Conservation (phyloP, 2,329 filamentous ascomycete species). For the Akanthomyces muscarius region DNA sequence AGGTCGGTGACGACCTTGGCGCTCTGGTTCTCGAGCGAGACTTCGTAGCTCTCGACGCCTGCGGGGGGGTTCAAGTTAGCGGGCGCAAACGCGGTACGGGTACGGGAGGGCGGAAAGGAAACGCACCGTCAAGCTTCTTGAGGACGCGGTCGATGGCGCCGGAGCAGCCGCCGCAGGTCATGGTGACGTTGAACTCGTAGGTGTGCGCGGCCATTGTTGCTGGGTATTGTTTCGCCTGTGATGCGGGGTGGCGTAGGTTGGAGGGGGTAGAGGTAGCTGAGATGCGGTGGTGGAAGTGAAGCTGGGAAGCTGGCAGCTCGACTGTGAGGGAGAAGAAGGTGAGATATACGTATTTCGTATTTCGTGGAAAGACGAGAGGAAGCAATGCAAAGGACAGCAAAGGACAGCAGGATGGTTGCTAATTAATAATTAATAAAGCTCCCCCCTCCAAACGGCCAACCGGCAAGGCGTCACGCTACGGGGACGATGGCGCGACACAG, state of each 20-base stretch:
- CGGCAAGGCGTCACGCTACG: slow-evolving; percentile 13
- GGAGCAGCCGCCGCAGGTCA: slow-evolving; percentile 96
- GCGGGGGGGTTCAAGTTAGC: slow-evolving; percentile 21
- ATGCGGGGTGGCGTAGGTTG: slow-evolving; percentile 5
- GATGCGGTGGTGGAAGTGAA: background rate
- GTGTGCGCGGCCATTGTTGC: slow-evolving; percentile 64
- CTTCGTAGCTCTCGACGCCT: slow-evolving; percentile 85
- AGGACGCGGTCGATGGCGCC: slow-evolving; percentile 89
- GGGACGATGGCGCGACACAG: slow-evolving; percentile 13
- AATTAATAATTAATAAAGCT: slow-evolving; percentile 10
- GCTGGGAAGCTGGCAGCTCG: background rate
- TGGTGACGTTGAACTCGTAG: slow-evolving; percentile 92
- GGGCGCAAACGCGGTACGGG: background rate
- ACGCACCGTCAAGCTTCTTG: slow-evolving; percentile 82
- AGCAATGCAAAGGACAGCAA: background rate
- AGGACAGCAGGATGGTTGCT: background rate
- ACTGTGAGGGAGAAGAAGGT: background rate
- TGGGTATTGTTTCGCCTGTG: slow-evolving; percentile 47
- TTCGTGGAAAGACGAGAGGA: background rate
- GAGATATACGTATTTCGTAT: too few species aligned
- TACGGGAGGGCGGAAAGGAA: background rate
- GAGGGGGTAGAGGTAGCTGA: background rate
- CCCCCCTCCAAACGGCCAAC: slow-evolving; percentile 5
- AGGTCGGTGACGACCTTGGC: slow-evolving; percentile 71
- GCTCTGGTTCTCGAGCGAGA: slow-evolving; percentile 81